Conservation (phyloP, 2,329 filamentous ascomycete species). For the Scedosporium aurantiacum region DNA sequence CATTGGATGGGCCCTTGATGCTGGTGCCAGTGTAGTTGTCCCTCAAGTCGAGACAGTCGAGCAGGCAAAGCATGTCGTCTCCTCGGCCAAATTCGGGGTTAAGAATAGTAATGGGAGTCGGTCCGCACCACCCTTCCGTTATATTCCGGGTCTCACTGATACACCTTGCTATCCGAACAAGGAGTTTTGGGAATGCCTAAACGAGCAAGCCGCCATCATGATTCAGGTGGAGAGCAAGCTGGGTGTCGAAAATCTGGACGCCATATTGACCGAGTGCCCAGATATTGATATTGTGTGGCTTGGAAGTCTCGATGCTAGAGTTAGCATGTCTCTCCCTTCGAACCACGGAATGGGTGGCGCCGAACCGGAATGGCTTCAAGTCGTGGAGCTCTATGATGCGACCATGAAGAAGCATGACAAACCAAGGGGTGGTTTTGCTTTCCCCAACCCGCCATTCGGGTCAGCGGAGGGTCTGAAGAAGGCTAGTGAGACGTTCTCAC, state of each 20-base stretch:
- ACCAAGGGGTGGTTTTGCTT: constrained; percentile 24
- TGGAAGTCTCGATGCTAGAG: constrained; percentile 29
- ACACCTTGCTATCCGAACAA: constrained; percentile 18
- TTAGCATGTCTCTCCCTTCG: constrained; percentile 30
- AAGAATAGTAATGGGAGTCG: constrained; percentile 25
- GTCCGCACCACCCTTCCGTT: constrained; percentile 33
- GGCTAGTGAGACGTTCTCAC: constrained; percentile 16
- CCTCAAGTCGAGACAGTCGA: constrained; percentile 37
- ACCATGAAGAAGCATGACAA: constrained; percentile 34
- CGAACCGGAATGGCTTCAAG: constrained; percentile 31
- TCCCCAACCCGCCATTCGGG: constrained; percentile 16
- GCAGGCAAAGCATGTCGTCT: constrained; percentile 30
- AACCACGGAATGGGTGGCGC: constrained; percentile 19
- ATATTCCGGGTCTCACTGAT: constrained; percentile 29
- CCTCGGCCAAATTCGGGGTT: constrained; percentile 32
- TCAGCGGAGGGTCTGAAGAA: constrained; percentile 15
- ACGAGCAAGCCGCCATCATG: constrained; percentile 35
- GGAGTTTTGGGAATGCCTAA: constrained; percentile 27
- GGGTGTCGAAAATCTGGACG: constrained; percentile 36
- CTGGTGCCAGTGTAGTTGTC: constrained; percentile 34
- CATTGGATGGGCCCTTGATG: constrained; percentile 35
- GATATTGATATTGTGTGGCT: constrained; percentile 38
- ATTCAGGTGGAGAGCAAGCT: constrained; percentile 30
- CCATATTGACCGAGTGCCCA: constrained; percentile 31
- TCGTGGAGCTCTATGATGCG: constrained; percentile 24